Evolutionary conservation across 257 asterid species (phyloP), one percentile per base, ranked within the genome.

Genomic region (Osmanthus fragrans): DNA sequence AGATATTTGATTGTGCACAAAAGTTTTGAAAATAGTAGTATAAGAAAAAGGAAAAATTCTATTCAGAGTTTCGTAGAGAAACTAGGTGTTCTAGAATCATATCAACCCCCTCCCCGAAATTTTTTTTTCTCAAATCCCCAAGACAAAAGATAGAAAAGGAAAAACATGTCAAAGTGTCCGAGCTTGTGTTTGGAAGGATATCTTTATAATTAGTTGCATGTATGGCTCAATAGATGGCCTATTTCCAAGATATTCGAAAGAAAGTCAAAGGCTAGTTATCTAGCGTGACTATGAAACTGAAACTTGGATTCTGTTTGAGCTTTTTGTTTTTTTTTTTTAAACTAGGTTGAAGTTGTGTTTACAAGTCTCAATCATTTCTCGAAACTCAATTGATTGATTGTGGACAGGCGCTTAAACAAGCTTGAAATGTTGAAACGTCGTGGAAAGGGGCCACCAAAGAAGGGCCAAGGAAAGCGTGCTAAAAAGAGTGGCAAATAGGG

Each of bases 381-480:
- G 39, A 74, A 40, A 71, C 75, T 72, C 80, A 81, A 23, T 54
- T 82, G 27, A 74, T 74, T 39, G 18, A 58, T n/a, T 29, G 70
- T 79, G 83, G 76, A 67, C 88, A 92, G 96, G 92, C 95, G 97
- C 58, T 63, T 94, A 80, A 83, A 76, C 82, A 90, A 77, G 86
- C 92, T 94, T 77, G 95, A 94, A 84, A 90, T 88, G 97, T 80
- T 91, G 79, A 94, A 91, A 85, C 97, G 98, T 73, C 94, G 93
- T 72, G 93, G 92, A 30, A 94, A 94, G 85, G 98, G 97, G 67
- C 97, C 96, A 4, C 97, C 97, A 33, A 92, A 91, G 96, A 91
- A 94, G 82, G 98, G 97, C 32, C 94, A 94, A 78, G 97, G 97
- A 76, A 94, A 89, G 88, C 94, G 90, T 81, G 92, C 97, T 65